Percentiles rank a stretch among this genome's conserved stretches.
These are phyloP conservation scores for Abelmoschus esculentus DNA, from an alignment of 345 rosid genomes.

Conservation along the genomic window DNA sequence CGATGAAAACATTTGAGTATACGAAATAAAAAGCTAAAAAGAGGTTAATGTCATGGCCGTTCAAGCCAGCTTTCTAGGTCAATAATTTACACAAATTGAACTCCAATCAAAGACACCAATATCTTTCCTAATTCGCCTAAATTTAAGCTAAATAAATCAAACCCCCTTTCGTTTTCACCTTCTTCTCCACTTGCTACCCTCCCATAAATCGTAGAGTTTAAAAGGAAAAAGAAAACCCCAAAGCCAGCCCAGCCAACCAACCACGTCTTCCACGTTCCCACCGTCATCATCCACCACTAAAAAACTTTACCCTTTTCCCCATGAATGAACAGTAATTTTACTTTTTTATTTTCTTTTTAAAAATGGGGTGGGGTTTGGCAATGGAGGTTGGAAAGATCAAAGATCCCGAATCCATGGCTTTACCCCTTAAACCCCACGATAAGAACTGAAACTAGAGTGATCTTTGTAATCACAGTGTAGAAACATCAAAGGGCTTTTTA, in stretches of 20 bases:
- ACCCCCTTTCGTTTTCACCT: background rate
- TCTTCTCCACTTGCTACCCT: background rate
- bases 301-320: background rate
- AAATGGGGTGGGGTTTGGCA: background rate
- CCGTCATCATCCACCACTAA: background rate
- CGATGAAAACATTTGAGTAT: background rate
- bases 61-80: background rate
- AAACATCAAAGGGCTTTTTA: constrained; percentile 28
- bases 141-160: background rate
- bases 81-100: background rate
- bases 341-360: background rate
- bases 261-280: background rate
- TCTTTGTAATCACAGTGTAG: constrained; percentile 16
- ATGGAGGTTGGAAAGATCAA: background rate
- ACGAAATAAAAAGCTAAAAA: background rate
- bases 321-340: background rate
- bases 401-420: background rate
- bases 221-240: background rate
- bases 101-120: background rate
- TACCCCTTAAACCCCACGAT: constrained; percentile 7
- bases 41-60: background rate
- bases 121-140: background rate
- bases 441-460: constrained; percentile 10
- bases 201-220: background rate
- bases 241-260: background rate